phyloP scores from a whole-genome alignment of 2,329 filamentous ascomycete genomes.

The Trichophyton equinum region DNA sequence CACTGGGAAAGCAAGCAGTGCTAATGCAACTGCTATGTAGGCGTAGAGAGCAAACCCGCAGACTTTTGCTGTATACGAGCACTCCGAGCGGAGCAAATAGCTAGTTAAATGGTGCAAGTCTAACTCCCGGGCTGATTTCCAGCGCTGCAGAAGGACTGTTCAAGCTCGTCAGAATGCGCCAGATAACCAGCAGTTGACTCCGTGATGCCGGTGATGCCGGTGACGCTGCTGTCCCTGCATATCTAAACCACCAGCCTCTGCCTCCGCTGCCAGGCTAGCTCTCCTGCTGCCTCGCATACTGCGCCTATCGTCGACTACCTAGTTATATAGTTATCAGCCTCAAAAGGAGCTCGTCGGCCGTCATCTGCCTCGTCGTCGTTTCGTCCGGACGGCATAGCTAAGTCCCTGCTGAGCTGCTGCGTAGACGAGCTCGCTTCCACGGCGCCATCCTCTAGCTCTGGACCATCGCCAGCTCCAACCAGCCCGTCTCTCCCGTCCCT shows the following conservation, averaged over 20 bases:
- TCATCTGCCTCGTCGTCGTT: not conserved
- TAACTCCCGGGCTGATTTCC: not conserved
- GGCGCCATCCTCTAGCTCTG: not conserved
- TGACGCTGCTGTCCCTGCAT: not conserved
- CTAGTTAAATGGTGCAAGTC: not conserved
- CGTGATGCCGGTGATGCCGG: not conserved
- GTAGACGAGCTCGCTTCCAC: not conserved
- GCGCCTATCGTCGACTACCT: not conserved
- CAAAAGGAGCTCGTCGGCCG: not conserved
- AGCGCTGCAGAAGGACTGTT: not conserved
- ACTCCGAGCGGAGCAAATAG: not conserved
- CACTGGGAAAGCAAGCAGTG: not conserved
- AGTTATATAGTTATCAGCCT: not conserved
- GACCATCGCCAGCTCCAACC: not conserved
- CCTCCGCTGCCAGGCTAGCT: not conserved
- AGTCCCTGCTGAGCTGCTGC: not conserved
- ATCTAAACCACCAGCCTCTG: not conserved
- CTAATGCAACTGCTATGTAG: not conserved
- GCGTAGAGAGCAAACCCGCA: not conserved
- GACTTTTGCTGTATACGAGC: not conserved
- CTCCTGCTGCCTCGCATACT: not conserved
- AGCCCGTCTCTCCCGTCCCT: not conserved
- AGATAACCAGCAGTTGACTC: not conserved
- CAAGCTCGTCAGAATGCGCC: not conserved
- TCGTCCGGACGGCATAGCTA: not conserved